Evolutionary conservation across 2,329 filamentous ascomycete genomes (phyloP).

Genomic region (Corynespora cassiicola): DNA sequence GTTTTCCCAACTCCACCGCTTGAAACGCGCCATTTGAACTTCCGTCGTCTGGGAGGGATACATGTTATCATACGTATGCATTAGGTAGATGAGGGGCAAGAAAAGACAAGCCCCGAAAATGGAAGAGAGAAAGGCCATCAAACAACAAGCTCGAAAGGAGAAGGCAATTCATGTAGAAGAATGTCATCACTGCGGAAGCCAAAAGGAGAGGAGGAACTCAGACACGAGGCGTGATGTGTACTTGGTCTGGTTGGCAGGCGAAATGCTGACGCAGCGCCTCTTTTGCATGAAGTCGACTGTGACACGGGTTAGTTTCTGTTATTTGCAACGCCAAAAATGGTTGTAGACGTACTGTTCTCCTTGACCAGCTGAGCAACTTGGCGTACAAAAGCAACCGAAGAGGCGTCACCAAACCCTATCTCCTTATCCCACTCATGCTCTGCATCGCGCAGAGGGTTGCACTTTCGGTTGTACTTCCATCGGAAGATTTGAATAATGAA

Average conservation of each 20-base stretch:
- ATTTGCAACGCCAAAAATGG: neutral
- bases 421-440: conserved; percentile 49
- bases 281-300: conserved; percentile 48
- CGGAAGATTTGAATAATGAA: conserved; percentile 55
- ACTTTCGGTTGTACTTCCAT: conserved; percentile 55
- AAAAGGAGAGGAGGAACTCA: conserved; percentile 50
- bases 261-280: conserved; percentile 47
- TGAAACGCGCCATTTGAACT: no score
- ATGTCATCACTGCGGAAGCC: conserved; percentile 32
- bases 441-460: conserved; percentile 45
- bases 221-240: conserved; percentile 53
- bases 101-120: no score
- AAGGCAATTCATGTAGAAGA: neutral
- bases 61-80: no score
- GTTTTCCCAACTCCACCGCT: no score
- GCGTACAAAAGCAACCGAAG: conserved; percentile 43
- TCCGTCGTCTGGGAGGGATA: no score
- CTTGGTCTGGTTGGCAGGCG: conserved; percentile 43
- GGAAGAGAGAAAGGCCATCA: no score
- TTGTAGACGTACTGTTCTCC: conserved; percentile 48
- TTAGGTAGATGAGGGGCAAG: no score
- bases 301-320: conserved; percentile 13
- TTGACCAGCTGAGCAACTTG: conserved; percentile 47
- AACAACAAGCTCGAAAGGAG: neutral
- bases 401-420: conserved; percentile 40